These are phyloP conservation scores for Arthrinium phaeospermum DNA, from an alignment of 2,329 filamentous ascomycete genomes.

Conservation along the genomic window DNA sequence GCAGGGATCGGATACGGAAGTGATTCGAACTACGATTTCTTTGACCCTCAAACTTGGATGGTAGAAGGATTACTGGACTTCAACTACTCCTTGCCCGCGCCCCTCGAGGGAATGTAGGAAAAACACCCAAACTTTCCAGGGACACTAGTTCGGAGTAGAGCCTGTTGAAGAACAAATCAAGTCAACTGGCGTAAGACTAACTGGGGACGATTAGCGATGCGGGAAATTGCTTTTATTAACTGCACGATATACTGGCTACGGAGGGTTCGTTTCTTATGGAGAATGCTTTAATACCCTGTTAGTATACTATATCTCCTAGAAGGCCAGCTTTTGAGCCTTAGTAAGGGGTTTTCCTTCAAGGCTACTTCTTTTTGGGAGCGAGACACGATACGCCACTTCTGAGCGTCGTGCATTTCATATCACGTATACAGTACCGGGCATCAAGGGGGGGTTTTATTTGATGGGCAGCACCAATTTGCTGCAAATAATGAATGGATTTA, in stretches of 20 bases:
- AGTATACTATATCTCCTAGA: conserved; percentile 16
- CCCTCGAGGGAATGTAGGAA: conserved; percentile 57
- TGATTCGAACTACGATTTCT: conserved; percentile 81
- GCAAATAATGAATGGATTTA: conserved; percentile 5
- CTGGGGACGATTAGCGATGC: conserved; percentile 3
- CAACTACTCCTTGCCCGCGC: conserved; percentile 66
- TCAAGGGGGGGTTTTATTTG: not conserved
- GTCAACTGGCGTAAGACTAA: not conserved
- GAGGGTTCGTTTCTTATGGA: not conserved
- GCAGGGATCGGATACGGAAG: conserved; percentile 60
- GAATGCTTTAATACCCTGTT: conserved; percentile 16
- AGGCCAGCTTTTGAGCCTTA: not conserved
- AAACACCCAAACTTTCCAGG: not conserved
- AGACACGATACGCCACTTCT: not conserved
- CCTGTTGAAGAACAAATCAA: not conserved
- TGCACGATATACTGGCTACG: conserved; percentile 5
- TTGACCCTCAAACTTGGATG: conserved; percentile 93
- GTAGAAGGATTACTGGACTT: conserved; percentile 85
- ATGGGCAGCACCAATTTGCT: not conserved
- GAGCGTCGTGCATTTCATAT: not conserved
- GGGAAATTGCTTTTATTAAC: conserved; percentile 18
- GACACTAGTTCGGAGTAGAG: not conserved
- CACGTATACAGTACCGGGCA: not conserved
- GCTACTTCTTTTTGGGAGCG: not conserved
- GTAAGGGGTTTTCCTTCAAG: not conserved